A percentile compares a stretch with the other conserved stretches of the same genome.
These are phyloP conservation scores for Deinandra increscens DNA, from an alignment of 129 eudicot genomes.

Conservation along the genomic window DNA sequence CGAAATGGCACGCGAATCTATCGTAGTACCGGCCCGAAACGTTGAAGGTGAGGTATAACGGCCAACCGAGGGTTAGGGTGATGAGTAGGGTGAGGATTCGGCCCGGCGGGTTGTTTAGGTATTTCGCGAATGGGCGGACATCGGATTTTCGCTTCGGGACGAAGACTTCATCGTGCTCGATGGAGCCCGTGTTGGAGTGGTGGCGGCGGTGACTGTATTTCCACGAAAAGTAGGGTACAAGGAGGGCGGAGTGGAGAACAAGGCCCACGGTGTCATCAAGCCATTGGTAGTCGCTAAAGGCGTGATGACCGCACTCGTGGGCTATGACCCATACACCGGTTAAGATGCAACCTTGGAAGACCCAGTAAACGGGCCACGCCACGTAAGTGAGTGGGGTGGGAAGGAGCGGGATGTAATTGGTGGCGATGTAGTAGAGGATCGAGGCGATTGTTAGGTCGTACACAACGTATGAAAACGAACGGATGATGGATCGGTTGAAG, in stretches of 20 bases:
- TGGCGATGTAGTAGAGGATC: slow-evolving; percentile 49
- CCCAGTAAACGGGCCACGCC: slow-evolving; percentile 57
- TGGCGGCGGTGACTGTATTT: slow-evolving; percentile 69
- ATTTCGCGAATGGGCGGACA: slow-evolving; percentile 35
- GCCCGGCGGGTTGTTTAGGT: slow-evolving; percentile 65
- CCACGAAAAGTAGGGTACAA: slow-evolving; percentile 68
- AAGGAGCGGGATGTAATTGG: slow-evolving; percentile 48
- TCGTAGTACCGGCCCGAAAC: slow-evolving; percentile 59
- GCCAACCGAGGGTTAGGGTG: slow-evolving; percentile 68
- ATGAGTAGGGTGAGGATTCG: slow-evolving; percentile 44
- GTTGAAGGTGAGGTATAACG: slow-evolving; percentile 57
- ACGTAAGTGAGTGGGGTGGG: slow-evolving; percentile 43
- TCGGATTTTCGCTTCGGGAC: slow-evolving; percentile 45
- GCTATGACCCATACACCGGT: slow-evolving; percentile 80
- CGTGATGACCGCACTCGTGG: slow-evolving; percentile 73
- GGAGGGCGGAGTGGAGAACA: slow-evolving; percentile 51
- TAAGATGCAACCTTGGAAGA: slow-evolving; percentile 49
- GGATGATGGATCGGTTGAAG: slow-evolving; percentile 53
- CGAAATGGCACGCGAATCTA: slow-evolving; percentile 60
- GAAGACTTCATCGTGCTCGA: slow-evolving; percentile 62
- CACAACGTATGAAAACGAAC: slow-evolving; percentile 57
- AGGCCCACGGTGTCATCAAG: slow-evolving; percentile 70
- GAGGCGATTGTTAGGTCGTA: slow-evolving; percentile 47
- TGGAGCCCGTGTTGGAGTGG: slow-evolving; percentile 69
- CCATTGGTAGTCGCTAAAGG: slow-evolving; percentile 68